phyloP scores from a whole-genome alignment of 2,329 filamentous ascomycete genomes.

The Aspergillus sergii region DNA sequence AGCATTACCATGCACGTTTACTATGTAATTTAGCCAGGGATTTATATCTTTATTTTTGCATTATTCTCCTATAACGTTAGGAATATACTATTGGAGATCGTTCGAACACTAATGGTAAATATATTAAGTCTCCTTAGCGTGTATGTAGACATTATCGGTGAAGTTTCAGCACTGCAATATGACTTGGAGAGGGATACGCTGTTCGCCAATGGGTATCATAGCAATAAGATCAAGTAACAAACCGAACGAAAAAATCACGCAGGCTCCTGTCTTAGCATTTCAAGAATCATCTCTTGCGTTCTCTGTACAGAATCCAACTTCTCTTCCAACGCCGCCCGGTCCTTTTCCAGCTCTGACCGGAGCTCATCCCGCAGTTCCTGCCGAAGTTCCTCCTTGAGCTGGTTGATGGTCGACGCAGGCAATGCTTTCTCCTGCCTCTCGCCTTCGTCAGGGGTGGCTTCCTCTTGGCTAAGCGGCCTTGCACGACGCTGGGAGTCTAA shows the following conservation, averaged over 20 bases:
- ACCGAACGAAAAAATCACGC: slow-evolving; percentile 18
- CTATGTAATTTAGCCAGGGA: slow-evolving; percentile 44
- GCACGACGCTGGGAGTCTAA: slow-evolving; percentile 6
- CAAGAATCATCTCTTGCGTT: slow-evolving; percentile 45
- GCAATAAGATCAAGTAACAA: slow-evolving; percentile 10
- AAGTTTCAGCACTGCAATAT: not conserved
- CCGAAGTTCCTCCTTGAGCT: slow-evolving; percentile 36
- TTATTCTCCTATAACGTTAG: slow-evolving; percentile 31
- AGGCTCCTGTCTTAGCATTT: slow-evolving; percentile 42
- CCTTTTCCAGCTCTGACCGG: slow-evolving; percentile 35
- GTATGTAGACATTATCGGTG: not conserved
- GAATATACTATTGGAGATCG: slow-evolving; percentile 24
- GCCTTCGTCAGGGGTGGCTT: not conserved
- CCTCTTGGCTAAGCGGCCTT: not conserved
- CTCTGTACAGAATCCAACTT: slow-evolving; percentile 41
- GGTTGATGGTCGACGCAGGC: slow-evolving; percentile 19
- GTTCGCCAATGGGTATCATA: slow-evolving; percentile 25
- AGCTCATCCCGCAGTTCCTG: slow-evolving; percentile 38
- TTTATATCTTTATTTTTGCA: slow-evolving; percentile 29
- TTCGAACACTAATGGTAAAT: not conserved
- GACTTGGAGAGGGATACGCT: not conserved
- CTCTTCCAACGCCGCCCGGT: slow-evolving; percentile 36
- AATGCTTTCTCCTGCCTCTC: not conserved
- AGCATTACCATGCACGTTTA: slow-evolving; percentile 31
- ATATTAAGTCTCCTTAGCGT: not conserved